phyloP scores from a whole-genome alignment of 805 yeast species.

The Candida coquimbonensis region DNA sequence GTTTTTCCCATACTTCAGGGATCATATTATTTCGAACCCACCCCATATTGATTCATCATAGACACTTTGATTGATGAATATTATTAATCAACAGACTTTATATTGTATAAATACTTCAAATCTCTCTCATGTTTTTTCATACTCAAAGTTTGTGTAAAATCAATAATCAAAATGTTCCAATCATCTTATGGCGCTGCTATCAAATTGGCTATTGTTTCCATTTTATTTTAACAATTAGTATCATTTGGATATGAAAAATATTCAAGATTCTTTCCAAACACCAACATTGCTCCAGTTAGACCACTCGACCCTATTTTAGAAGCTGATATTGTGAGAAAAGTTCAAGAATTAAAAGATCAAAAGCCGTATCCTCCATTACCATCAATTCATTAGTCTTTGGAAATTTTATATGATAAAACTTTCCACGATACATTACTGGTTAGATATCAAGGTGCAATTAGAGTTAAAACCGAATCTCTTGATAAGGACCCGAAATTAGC shows the following conservation, averaged over 20 bases:
- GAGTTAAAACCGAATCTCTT: conserved; percentile 3
- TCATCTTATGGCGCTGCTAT: neutral
- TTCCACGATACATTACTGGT: conserved; percentile 2
- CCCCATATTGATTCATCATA: too few relatives aligned
- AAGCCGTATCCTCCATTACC: conserved; percentile 1
- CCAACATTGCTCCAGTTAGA: neutral
- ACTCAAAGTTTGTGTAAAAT: too few relatives aligned
- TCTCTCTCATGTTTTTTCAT: too few relatives aligned
- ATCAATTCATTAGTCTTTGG: neutral
- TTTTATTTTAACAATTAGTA: neutral
- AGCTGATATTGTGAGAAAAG: neutral
- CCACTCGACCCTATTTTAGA: neutral
- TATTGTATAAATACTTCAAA: too few relatives aligned
- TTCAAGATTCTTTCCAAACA: neutral
- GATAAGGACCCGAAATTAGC: neutral
- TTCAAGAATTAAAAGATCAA: neutral
- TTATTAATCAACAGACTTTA: too few relatives aligned
- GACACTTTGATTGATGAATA: too few relatives aligned
- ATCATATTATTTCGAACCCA: too few relatives aligned
- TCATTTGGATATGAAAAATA: neutral
- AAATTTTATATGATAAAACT: conserved; percentile 1
- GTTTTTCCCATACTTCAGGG: too few relatives aligned
- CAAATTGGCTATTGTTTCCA: neutral
- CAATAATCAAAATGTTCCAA: neutral
- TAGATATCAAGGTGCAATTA: conserved; percentile 6